Evolutionary conservation across 2,329 filamentous ascomycete genomes (phyloP), one percentile per base, ranked within the genome.

Genomic region (Xylariaceae sp.): DNA sequence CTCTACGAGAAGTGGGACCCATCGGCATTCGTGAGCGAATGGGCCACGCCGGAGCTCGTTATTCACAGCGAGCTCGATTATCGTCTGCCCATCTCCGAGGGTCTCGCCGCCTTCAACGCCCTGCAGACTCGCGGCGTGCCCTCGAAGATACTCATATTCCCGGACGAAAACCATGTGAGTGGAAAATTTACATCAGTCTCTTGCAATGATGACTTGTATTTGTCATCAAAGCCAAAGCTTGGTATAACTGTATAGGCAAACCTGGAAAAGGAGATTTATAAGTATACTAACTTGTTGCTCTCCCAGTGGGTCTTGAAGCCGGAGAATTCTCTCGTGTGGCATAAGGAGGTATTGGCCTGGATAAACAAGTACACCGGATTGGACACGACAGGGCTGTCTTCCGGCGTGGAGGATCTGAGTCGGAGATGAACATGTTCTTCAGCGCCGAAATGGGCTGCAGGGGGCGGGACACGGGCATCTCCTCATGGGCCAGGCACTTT

Each of bases 1-100:
- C 78, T 74, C 21, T 90, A 88, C 65, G 80, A 81, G 65, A 80
- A 79, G 61, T 90, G 84, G 83, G 86, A 90, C 68, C 87, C 87
- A 0, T 77, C 86, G 0, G 73, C 76, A 48, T 75, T 80, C 49
- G 79, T 82, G 55, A 72, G 78, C 34, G 79, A 92, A 61, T 96
- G 92, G 92, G 75, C 80, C 1, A 96, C 92, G 0, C 94, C 94
- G 0, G 86, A 94, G 71, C 76, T 99, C 57, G 85, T 83, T 56
- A 91, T 97, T 51, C 92, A 97, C 71, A 92, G 85, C 65, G 89
- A 94, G 64, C 78, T 94, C 30, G 92, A 97, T 70, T 97, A 96
- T 68, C 82, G 92, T 16, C 75, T 96, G 22, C 87, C 91, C 0
- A 85, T 97, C 50, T 84, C 86, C 0, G 92, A 96, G 70, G 92